phyloP scores from a whole-genome alignment of 768 basidiomycete species.

The Rhodotorula babjevae region DNA sequence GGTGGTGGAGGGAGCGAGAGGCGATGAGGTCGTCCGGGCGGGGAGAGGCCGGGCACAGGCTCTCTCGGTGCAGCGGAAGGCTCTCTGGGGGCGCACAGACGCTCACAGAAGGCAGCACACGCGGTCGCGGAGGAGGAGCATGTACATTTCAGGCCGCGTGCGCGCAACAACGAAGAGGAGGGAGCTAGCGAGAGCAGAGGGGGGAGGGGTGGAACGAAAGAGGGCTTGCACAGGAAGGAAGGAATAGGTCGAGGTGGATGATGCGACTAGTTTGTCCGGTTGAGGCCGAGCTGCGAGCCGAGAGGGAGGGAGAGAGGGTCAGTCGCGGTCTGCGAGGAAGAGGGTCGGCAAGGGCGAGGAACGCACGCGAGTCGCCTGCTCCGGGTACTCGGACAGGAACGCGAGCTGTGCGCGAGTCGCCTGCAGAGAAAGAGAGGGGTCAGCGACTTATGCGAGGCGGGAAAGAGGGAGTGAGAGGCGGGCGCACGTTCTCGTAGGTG shows the following conservation, averaged over 20 bases:
- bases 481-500: constrained; percentile 38
- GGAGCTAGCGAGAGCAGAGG: neutral
- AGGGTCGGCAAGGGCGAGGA: neutral
- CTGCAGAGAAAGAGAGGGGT: neutral
- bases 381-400: constrained; percentile 76
- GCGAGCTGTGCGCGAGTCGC: constrained; percentile 76
- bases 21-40: neutral
- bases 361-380: constrained; percentile 19
- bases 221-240: neutral
- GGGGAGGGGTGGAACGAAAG: too few relatives aligned
- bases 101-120: too few relatives aligned
- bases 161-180: neutral
- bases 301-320: neutral
- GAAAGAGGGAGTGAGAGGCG: too few relatives aligned
- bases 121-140: neutral
- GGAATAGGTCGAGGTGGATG: neutral
- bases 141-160: neutral
- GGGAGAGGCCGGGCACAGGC: too few relatives aligned
- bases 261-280: neutral
- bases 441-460: too few relatives aligned
- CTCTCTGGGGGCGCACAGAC: too few relatives aligned
- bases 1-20: neutral
- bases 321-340: neutral
- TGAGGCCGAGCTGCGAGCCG: constrained; percentile 1
- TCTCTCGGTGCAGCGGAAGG: too few relatives aligned